phyloP scores from a whole-genome alignment of 1,139 yeast genomes.

The Yamadazyma aaseri region DNA sequence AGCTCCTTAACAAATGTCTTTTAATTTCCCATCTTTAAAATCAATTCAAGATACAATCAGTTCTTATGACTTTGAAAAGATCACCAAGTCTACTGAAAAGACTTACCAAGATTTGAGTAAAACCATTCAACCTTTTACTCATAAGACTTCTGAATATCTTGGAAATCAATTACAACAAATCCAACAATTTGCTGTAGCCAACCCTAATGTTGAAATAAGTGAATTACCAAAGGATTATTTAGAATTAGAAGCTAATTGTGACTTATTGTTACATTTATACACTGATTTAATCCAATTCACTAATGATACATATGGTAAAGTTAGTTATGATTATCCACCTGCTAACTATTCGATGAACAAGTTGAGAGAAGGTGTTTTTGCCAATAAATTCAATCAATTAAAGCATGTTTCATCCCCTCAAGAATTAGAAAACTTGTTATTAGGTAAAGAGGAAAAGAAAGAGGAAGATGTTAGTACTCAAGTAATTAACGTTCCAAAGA shows the following conservation, averaged over 20 bases:
- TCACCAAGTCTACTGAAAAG: constrained; percentile 40
- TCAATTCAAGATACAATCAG: constrained; percentile 47
- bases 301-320: constrained; percentile 58
- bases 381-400: constrained; percentile 55
- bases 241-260: constrained; percentile 64
- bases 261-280: constrained; percentile 57
- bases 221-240: constrained; percentile 75
- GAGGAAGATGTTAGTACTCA: constrained; percentile 23
- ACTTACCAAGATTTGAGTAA: constrained; percentile 43
- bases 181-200: constrained; percentile 38
- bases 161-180: constrained; percentile 43
- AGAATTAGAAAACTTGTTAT: constrained; percentile 56
- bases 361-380: constrained; percentile 51
- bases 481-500: constrained; percentile 40
- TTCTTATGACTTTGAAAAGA: constrained; percentile 38
- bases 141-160: constrained; percentile 39
- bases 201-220: constrained; percentile 42
- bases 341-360: constrained; percentile 49
- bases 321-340: constrained; percentile 74
- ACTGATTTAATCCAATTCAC: constrained; percentile 59
- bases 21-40: constrained; percentile 50
- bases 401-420: constrained; percentile 62
- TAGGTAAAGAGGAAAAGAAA: constrained; percentile 26
- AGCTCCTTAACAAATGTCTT: constrained; percentile 37
- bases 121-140: constrained; percentile 43